Evolutionary conservation across 106 monocot genomes (phyloP).

Genomic region (Xerophyta viscosa): DNA sequence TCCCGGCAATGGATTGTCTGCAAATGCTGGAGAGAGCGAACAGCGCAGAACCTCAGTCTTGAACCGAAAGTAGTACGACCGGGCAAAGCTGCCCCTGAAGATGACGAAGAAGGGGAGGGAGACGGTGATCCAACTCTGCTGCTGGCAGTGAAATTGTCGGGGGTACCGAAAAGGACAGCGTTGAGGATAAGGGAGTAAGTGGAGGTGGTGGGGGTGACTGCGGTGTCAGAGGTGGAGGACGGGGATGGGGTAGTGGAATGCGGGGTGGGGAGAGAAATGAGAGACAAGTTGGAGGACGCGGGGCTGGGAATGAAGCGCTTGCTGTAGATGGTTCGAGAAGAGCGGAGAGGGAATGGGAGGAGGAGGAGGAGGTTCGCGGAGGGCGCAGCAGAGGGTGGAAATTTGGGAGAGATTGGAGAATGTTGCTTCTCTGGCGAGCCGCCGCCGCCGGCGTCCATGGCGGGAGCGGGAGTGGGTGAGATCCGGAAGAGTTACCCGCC

Average conservation of each 20-base stretch:
- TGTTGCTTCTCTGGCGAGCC: too few species aligned
- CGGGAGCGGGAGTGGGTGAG: too few species aligned
- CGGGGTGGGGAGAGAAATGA: constrained; percentile 37
- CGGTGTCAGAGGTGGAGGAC: constrained; percentile 3
- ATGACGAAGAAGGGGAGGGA: constrained; percentile 26
- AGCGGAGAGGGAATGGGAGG: constrained; percentile 15
- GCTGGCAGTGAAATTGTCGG: too few species aligned
- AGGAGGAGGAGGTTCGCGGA: not conserved
- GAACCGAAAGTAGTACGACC: constrained; percentile 82
- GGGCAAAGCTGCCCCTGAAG: constrained; percentile 20
- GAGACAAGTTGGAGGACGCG: constrained; percentile 61
- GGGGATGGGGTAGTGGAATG: not conserved
- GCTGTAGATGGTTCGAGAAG: constrained; percentile 51
- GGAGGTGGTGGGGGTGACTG: constrained; percentile 44
- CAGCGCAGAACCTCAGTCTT: constrained; percentile 62
- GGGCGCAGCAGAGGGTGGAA: constrained; percentile 10
- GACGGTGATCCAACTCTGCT: constrained; percentile 7
- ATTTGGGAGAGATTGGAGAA: not conserved
- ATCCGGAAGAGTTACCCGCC: too few species aligned
- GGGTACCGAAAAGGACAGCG: constrained; percentile 29
- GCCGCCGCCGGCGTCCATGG: too few species aligned
- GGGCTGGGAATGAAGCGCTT: constrained; percentile 81
- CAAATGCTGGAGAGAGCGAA: constrained; percentile 24
- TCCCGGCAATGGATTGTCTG: constrained; percentile 37
- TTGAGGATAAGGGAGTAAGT: constrained; percentile 70